Evolutionary conservation across 1,284 basidiomycete species (phyloP), one percentile per base, ranked within the genome.

Genomic region (Waitea zeae): DNA sequence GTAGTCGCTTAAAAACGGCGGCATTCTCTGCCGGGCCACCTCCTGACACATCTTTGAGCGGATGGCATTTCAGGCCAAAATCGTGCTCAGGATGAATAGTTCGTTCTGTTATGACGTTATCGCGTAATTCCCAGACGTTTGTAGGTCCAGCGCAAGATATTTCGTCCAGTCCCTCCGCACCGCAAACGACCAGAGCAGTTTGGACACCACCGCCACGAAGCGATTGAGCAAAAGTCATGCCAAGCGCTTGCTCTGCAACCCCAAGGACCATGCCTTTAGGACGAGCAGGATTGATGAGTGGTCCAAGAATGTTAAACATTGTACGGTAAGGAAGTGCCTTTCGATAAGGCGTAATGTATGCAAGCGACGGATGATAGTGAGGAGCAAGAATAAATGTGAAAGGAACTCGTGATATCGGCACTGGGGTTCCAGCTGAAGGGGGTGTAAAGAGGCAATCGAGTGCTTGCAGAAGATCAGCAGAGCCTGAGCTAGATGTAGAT

Each of bases 221-320:
- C 1, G 83, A 80, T 41, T 75, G 64, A 0, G 84, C 89, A 49
- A 95, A 97, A 0, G 83, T 76, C 5, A 63, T 53, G 0, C 92
- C 93, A n/a, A 98, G 69, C 42, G 79, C 76, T 35, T 64, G 70
- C 41, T 80, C 79, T 11, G 90, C 83, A 15, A 98, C 83, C 35
- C 93, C 93, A 19, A 97, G 67, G 11, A 98, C 71, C 76, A 96
- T 82, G 15, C 86, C 73, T 17, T 64, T 63, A 0, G 93, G 93
- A 13, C 63, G 59, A 1, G 87, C 82, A 1, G 93, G 95, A 56
- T 96, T 97, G 57, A 96, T 82, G 29, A 97, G 67, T 0, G 93
- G 93, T 0, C 95, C 93, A 28, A 97, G 67, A 39, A 95, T 62
- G 58, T 98, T 98, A 70, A 97, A 97, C 61, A 98, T 78, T 2